These are phyloP conservation scores for Helenozyma baotianmanensis DNA, from an alignment of 805 yeast genomes.

Conservation along the genomic window DNA sequence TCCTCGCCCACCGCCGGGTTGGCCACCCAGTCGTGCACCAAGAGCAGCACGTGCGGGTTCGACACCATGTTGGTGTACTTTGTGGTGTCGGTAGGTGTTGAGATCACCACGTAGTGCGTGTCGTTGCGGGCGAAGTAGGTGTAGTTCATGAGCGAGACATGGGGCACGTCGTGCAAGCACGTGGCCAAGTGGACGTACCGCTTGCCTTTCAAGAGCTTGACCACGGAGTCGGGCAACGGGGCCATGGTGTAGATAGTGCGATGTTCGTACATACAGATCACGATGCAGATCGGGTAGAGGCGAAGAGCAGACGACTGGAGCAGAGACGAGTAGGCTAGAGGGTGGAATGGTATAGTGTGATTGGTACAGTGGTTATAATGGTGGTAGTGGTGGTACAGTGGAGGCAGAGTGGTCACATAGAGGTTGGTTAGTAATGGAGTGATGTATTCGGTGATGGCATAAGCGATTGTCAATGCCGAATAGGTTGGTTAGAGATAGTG, in stretches of 20 bases:
- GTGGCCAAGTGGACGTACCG: slow-evolving; percentile 84
- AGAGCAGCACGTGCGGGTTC: slow-evolving; percentile 76
- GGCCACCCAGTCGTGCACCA: slow-evolving; percentile 89
- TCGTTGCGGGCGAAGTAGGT: slow-evolving; percentile 49
- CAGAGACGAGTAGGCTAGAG: too few relatives aligned
- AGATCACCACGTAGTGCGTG: slow-evolving; percentile 55
- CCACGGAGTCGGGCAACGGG: slow-evolving; percentile 34
- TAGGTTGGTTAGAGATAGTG: too few relatives aligned
- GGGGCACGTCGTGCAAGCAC: slow-evolving; percentile 67
- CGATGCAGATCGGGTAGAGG: too few relatives aligned
- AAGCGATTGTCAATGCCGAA: too few relatives aligned
- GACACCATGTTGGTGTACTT: slow-evolving; percentile 64
- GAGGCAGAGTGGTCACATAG: too few relatives aligned
- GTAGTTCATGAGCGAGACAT: slow-evolving; percentile 89
- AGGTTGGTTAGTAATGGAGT: too few relatives aligned
- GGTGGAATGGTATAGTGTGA: not conserved
- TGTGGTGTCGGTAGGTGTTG: slow-evolving; percentile 67
- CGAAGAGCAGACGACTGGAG: too few relatives aligned
- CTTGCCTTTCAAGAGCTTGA: slow-evolving; percentile 49
- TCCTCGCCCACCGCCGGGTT: slow-evolving; percentile 26
- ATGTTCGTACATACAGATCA: too few relatives aligned
- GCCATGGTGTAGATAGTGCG: too few relatives aligned
- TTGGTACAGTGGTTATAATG: too few relatives aligned
- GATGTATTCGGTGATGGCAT: too few relatives aligned
- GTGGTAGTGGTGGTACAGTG: too few relatives aligned